A percentile compares a stretch with the other conserved stretches of the same genome.
phyloP scores from a whole-genome alignment of 1,284 basidiomycete species.

The Apiotrichum brassicae region DNA sequence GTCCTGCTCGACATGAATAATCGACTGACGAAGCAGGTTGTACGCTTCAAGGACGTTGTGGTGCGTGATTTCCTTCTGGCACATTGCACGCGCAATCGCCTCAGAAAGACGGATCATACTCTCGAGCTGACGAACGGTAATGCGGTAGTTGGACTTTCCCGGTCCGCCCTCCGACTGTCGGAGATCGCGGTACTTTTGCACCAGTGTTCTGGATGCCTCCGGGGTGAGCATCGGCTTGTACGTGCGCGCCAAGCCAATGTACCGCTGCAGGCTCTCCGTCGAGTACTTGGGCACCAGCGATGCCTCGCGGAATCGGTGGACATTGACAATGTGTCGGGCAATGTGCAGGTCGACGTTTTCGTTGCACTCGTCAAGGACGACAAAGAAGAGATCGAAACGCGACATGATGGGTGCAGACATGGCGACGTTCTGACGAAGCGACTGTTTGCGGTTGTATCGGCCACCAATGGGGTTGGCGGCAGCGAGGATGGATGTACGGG shows the following conservation, averaged over 20 bases:
- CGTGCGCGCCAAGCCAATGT: constrained; percentile 92
- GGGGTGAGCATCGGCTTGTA: constrained; percentile 96
- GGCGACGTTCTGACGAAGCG: constrained; percentile 87
- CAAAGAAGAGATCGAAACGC: constrained; percentile 97
- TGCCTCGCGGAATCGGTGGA: constrained; percentile 90
- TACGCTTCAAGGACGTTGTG: constrained; percentile 94
- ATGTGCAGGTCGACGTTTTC: constrained; percentile 88
- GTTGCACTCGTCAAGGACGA: constrained; percentile 96
- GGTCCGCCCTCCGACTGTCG: constrained; percentile 87
- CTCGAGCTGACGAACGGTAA: constrained; percentile 95
- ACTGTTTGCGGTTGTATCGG: constrained; percentile 92
- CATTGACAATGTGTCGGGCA: constrained; percentile 94
- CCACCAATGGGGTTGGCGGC: constrained; percentile 97
- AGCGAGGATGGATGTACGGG: constrained; percentile 93
- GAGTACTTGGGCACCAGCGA: constrained; percentile 95
- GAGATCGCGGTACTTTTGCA: constrained; percentile 90
- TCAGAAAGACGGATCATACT: constrained; percentile 97
- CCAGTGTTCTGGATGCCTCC: constrained; percentile 84
- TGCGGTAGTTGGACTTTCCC: constrained; percentile 88
- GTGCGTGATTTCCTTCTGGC: constrained; percentile 84
- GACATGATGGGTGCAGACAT: constrained; percentile 99
- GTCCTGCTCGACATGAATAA: constrained; percentile 99
- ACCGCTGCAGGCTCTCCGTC: constrained; percentile 91
- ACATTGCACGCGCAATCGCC: constrained; percentile 95
- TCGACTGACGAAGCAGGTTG: constrained; percentile 86